Evolutionary conservation across 2,329 filamentous ascomycete genomes (phyloP), one percentile per base, ranked within the genome.

Genomic region (Didymella pinodella): DNA sequence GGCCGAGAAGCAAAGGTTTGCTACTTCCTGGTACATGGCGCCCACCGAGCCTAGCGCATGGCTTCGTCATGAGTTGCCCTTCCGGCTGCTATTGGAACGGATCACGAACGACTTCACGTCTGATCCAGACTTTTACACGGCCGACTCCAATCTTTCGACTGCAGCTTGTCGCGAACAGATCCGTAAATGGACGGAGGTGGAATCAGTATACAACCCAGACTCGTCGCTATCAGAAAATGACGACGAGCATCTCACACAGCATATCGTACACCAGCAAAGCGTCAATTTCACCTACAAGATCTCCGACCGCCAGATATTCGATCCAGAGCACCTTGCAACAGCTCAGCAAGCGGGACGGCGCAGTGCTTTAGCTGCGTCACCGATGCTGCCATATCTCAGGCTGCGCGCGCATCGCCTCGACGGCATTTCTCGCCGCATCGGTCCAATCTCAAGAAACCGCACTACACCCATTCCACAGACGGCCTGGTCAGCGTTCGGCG

Each of bases 341-440:
- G 8, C 12, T 10, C n/a, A 22, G 22, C 22, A 22, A 22, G 22
- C 22, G 22, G 22, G 22, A 22, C 22, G 22, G 22, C 22, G 22
- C 2, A 3, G 32, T 18, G 4, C 11, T 4, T 7, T 20, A 4
- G 3, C 36, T 8, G 11, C 6, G 3, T 20, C 36, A 20, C 36
- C 16, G 36, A 40, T 18, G 12, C 7, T 41, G 6, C 22, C 45
- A 12, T 29, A 12, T 36, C 28, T 48, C 10, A 34, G 29, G 3
- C 6, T 44, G 10, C 36, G 45, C 14, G 45, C 52, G 6, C 52
- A 55, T n/a, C 45, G 20, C 7, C 45, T 55, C 4, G 52, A 36
- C 38, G 26, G 5, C 1, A 28, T 44, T 3, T 12, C n/a, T 2
- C 12, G 29, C 20, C 1, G 3, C 12, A 16, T 54, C 7, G 36